Percentiles rank a stretch among this genome's conserved stretches.
phyloP scores from a whole-genome alignment of 441 rosid genomes.

The Manihot esculenta region DNA sequence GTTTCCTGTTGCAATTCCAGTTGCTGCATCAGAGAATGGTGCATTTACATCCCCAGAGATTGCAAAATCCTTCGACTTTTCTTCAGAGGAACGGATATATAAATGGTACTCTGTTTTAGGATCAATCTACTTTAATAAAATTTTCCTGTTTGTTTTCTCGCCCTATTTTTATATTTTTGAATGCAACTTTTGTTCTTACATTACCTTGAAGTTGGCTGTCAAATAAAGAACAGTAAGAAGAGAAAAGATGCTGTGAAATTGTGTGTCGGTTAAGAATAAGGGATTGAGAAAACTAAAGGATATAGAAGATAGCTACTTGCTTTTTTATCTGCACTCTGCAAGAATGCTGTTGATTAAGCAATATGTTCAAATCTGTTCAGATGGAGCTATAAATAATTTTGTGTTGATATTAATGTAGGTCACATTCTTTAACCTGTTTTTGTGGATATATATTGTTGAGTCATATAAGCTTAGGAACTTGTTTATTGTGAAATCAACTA shows the following conservation, averaged over 20 bases:
- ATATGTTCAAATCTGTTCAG: background rate
- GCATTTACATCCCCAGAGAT: constrained; percentile 72
- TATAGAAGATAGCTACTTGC: background rate
- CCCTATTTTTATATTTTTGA: background rate
- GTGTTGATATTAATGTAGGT: too few relatives aligned
- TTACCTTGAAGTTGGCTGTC: background rate
- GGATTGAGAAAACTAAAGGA: background rate
- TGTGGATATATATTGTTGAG: too few relatives aligned
- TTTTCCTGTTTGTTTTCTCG: background rate
- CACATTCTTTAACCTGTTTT: too few relatives aligned
- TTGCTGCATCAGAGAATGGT: constrained; percentile 53
- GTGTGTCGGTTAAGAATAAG: background rate
- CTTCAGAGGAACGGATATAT: constrained; percentile 87
- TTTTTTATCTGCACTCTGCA: background rate
- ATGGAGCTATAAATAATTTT: too few relatives aligned
- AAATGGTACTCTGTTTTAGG: constrained; percentile 53
- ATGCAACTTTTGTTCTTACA: background rate
- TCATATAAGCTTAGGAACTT: too few relatives aligned
- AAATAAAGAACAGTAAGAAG: background rate
- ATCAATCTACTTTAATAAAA: background rate
- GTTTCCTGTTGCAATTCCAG: constrained; percentile 38
- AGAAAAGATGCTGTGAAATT: background rate
- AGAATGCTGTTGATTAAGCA: background rate
- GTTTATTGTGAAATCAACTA: too few relatives aligned
- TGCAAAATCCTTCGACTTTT: constrained; percentile 81